A percentile compares a stretch with the other conserved stretches of the same genome.
Evolutionary conservation across 495 filamentous ascomycete genomes (phyloP).

Genomic region (Penicillium malachiteum): DNA sequence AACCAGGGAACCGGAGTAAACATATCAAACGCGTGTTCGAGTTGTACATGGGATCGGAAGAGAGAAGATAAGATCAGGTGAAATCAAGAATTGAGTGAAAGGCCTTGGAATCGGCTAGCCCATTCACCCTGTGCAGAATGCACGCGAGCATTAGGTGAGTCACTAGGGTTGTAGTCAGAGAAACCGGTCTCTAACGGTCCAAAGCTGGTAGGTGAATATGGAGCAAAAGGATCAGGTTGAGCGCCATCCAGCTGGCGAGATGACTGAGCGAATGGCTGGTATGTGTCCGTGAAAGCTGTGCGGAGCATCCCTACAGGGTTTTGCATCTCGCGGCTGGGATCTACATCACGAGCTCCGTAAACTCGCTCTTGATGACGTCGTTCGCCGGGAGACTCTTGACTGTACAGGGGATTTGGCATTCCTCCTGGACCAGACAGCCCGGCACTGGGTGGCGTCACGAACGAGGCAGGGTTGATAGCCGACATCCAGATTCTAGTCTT

Average conservation of each 20-base stretch:
- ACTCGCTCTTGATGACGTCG: slow-evolving; percentile 38
- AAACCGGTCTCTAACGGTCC: slow-evolving; percentile 34
- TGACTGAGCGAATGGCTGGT: slow-evolving; percentile 35
- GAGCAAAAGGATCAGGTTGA: slow-evolving; percentile 36
- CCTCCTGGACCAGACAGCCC: slow-evolving; percentile 53
- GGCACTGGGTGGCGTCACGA: slow-evolving; percentile 73
- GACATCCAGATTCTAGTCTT: slow-evolving; percentile 99
- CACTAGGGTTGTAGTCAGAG: slow-evolving; percentile 31
- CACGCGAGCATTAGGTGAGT: slow-evolving; percentile 28
- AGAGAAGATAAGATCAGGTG: not conserved
- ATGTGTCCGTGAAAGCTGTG: slow-evolving; percentile 36
- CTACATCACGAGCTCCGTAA: slow-evolving; percentile 31
- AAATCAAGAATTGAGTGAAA: slow-evolving; percentile 46
- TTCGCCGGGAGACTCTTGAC: slow-evolving; percentile 33
- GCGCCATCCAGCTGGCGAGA: slow-evolving; percentile 29
- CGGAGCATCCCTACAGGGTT: slow-evolving; percentile 38
- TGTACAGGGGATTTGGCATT: slow-evolving; percentile 34
- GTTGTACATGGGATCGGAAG: slow-evolving; percentile 5
- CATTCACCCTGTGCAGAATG: slow-evolving; percentile 44
- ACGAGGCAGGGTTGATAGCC: slow-evolving; percentile 95
- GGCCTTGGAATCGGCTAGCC: slow-evolving; percentile 46
- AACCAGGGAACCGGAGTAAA: slow-evolving; percentile 1
- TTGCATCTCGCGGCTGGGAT: slow-evolving; percentile 31
- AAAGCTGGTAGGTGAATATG: slow-evolving; percentile 33
- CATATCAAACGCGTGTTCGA: not conserved